A percentile compares a stretch with the other conserved stretches of the same genome.
phyloP scores from a whole-genome alignment of 305 asterid species.

The Solanum hybrid region DNA sequence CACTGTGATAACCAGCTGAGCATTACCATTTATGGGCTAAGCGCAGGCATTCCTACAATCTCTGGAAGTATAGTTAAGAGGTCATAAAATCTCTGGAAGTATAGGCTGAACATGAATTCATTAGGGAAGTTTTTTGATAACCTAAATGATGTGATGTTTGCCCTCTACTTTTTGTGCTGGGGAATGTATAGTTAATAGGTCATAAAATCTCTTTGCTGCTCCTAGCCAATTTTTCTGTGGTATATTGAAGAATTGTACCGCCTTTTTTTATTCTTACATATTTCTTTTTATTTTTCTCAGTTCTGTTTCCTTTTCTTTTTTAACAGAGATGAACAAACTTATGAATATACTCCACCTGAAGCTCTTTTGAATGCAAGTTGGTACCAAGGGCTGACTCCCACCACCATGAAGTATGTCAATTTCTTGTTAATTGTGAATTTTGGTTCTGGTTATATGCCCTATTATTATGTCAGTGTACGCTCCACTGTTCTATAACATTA shows the following conservation, averaged over 20 bases:
- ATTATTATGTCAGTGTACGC: background rate
- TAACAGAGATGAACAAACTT: constrained; percentile 82
- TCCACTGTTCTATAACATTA: background rate
- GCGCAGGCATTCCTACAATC: background rate
- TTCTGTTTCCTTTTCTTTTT: constrained; percentile 17
- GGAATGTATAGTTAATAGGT: background rate
- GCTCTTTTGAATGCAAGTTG: constrained; percentile 85
- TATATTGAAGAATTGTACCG: background rate
- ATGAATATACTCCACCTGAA: constrained; percentile 93
- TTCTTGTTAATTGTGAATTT: constrained; percentile 15
- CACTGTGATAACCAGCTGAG: background rate
- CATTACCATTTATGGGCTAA: background rate
- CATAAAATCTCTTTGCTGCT: background rate
- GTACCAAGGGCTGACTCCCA: constrained; percentile 63
- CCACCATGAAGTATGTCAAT: constrained; percentile 55
- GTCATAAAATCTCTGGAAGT: background rate
- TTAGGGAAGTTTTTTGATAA: background rate
- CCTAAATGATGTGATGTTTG: background rate
- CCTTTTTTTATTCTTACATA: background rate
- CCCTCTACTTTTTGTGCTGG: background rate
- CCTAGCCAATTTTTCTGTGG: background rate
- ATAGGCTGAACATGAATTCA: background rate
- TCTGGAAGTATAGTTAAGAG: background rate
- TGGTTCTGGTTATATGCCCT: background rate
- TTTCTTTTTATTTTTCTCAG: constrained; percentile 13